phyloP scores from a whole-genome alignment of 73 alveolate species.

The Stentor roeselii region DNA sequence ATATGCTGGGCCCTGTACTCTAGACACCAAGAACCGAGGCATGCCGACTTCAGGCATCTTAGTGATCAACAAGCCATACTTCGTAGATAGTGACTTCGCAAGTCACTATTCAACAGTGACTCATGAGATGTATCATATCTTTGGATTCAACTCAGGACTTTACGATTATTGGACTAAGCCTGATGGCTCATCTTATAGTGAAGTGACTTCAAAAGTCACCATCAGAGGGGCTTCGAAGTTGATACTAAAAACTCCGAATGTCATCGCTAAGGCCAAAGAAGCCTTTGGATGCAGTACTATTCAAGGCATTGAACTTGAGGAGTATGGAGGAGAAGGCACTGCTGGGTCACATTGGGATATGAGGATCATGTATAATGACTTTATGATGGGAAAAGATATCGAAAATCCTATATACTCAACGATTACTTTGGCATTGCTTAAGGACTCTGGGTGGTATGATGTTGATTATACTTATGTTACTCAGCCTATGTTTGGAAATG shows the following conservation, averaged over 20 bases:
- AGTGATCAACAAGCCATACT: background rate
- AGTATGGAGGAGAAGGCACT: conserved; percentile 45
- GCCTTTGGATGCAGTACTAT: background rate
- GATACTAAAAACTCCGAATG: background rate
- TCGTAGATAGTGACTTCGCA: background rate
- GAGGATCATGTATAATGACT: conserved; percentile 52
- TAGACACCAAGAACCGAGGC: background rate
- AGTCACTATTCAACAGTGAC: background rate
- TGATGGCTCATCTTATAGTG: background rate
- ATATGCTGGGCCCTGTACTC: background rate
- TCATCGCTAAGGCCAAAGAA: conserved; percentile 19
- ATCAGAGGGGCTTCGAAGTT: background rate
- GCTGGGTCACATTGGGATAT: conserved; percentile 61
- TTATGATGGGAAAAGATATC: conserved; percentile 33
- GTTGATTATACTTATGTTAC: conserved; percentile 39
- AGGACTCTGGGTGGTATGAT: conserved; percentile 54
- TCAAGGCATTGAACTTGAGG: conserved; percentile 40
- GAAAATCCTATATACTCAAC: conserved; percentile 36
- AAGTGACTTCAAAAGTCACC: background rate
- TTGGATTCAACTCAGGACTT: background rate
- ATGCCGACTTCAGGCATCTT: background rate
- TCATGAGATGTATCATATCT: background rate
- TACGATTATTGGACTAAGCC: background rate
- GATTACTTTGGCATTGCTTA: conserved; percentile 53
- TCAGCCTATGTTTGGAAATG: conserved; percentile 42